A percentile compares a stretch with the other conserved stretches of the same genome.
Conservation (phyloP, 805 yeast species). For the Metschnikowia gelsemii region DNA sequence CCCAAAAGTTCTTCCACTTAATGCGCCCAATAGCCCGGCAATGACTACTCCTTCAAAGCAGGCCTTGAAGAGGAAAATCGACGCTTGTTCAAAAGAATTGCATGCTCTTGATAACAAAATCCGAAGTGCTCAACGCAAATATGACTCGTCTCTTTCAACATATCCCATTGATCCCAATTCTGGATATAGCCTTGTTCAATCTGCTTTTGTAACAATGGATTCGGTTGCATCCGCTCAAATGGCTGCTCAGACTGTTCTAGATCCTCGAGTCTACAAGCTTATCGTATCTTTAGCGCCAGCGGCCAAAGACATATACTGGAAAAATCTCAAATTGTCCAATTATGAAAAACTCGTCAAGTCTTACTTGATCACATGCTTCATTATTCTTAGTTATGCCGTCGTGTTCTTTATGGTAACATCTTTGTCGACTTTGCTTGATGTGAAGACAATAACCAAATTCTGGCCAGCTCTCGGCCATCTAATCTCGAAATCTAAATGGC, state of each 20-base stretch:
- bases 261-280: conserved; percentile 44
- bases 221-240: conserved; percentile 49
- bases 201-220: conserved; percentile 51
- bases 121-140: conserved; percentile 31
- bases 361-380: conserved; percentile 42
- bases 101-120: conserved; percentile 41
- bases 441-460: conserved; percentile 52
- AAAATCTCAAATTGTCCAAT: conserved; percentile 45
- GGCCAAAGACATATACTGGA: conserved; percentile 46
- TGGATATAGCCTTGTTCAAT: conserved; percentile 39
- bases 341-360: conserved; percentile 38
- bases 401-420: conserved; percentile 56
- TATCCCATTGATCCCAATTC: conserved; percentile 27
- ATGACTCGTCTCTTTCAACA: conserved; percentile 27
- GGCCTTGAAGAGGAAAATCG: conserved; percentile 30
- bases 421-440: conserved; percentile 55
- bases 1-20: conserved; percentile 32
- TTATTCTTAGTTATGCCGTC: conserved; percentile 49
- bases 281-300: conserved; percentile 48
- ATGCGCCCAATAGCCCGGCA: conserved; percentile 14
- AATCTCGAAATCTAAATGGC: conserved; percentile 49
- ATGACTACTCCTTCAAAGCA: conserved; percentile 13
- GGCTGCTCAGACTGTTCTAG: conserved; percentile 48
- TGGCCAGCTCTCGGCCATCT: conserved; percentile 61
- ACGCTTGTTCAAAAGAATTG: conserved; percentile 34